Percentiles rank a stretch among this genome's conserved stretches.
phyloP scores from a whole-genome alignment of 768 basidiomycete genomes.

The Collybia mongolica region DNA sequence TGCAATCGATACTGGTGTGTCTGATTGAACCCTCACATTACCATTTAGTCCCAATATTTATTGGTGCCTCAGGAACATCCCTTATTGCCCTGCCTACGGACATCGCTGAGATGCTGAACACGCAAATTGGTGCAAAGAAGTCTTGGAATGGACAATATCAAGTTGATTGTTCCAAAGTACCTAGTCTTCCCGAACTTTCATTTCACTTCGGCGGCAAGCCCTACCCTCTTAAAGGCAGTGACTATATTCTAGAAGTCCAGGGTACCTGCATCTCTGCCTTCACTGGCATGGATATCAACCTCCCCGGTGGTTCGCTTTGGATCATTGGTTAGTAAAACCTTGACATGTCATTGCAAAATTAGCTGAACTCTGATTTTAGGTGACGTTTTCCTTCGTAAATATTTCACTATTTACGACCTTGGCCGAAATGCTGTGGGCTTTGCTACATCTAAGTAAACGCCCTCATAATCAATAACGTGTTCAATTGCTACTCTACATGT shows the following conservation, averaged over 20 bases:
- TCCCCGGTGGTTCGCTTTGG: conserved; percentile 81
- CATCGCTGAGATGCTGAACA: conserved; percentile 96
- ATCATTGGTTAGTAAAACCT: conserved; percentile 65
- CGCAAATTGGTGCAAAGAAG: conserved; percentile 90
- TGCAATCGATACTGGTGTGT: conserved; percentile 82
- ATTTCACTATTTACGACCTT: conserved; percentile 88
- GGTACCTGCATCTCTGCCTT: conserved; percentile 95
- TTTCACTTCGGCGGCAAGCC: conserved; percentile 82
- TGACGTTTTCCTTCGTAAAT: conserved; percentile 90
- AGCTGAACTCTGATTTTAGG: conserved; percentile 35
- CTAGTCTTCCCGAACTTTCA: conserved; percentile 78
- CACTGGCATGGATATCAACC: conserved; percentile 86
- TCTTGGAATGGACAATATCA: conserved; percentile 97
- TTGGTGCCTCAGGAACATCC: conserved; percentile 81
- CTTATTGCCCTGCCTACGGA: conserved; percentile 93
- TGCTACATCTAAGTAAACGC: conserved; percentile 41
- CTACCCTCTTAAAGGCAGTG: conserved; percentile 76
- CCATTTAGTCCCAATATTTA: background rate
- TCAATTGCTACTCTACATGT: background rate
- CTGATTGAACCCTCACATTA: background rate
- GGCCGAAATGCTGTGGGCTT: conserved; percentile 82
- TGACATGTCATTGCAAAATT: background rate
- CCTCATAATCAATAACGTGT: background rate
- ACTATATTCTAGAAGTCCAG: conserved; percentile 89
- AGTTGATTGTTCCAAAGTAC: conserved; percentile 83